A percentile compares a stretch with the other conserved stretches of the same genome.
Evolutionary conservation across 345 rosid genomes (phyloP).

Genomic region (Eucalyptus curtisii): DNA sequence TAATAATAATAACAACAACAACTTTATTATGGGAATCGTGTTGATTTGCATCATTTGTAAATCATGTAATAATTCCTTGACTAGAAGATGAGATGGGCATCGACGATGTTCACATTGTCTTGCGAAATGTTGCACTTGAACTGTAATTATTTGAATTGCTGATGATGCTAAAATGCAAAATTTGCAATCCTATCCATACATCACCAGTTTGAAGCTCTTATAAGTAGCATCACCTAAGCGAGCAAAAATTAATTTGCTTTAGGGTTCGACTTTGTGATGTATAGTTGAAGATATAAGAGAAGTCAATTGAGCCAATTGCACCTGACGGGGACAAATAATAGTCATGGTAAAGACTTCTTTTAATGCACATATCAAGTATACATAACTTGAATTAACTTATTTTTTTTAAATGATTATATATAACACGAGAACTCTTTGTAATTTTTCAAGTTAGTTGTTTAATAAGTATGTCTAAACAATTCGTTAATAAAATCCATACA

Average conservation of each 20-base stretch:
- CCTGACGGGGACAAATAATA: background rate
- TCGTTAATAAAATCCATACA: background rate
- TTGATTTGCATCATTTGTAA: background rate
- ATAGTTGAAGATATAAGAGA: background rate
- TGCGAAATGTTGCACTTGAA: background rate
- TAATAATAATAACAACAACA: no score
- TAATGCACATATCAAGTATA: background rate
- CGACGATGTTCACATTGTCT: background rate
- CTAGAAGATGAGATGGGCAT: background rate
- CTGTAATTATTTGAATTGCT: background rate
- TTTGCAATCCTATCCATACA: background rate
- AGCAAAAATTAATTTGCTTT: background rate
- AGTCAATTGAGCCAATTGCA: background rate
- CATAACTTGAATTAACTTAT: background rate
- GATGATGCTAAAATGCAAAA: background rate
- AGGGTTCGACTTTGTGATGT: background rate
- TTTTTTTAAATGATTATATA: background rate
- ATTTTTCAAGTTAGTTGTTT: background rate
- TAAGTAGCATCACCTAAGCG: background rate
- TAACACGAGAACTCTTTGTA: background rate
- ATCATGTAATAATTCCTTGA: background rate
- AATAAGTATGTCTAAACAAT: background rate
- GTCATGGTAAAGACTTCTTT: background rate
- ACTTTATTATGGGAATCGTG: background rate
- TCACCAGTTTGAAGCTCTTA: background rate